Evolutionary conservation across 495 filamentous ascomycete genomes (phyloP), one percentile per base, ranked within the genome.

Genomic region (Penicillium verhagenii): DNA sequence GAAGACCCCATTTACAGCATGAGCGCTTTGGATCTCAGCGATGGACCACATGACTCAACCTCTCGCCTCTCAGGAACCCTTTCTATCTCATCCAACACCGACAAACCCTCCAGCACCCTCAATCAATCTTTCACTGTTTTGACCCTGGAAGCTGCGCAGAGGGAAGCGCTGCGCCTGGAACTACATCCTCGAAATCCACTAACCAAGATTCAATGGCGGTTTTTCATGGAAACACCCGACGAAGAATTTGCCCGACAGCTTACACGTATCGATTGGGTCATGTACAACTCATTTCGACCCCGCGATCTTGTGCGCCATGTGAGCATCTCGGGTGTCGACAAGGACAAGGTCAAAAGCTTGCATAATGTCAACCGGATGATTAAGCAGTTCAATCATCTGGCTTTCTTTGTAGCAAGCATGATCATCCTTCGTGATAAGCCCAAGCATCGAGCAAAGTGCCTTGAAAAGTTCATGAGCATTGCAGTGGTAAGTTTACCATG

Each of bases 231-330:
- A 24, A 82, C 83, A 23, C 75, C 84, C 5, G 86, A 94, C 25
- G 89, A 92, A 37, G 82, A 89, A 44, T 89, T 97, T 57, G 94
- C 95, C 6, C 84, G 85, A 45, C 94, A 98, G 68, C 79, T 98
- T 64, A 97, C 94, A 6, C 83, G 94, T 49, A 92, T 97, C 38
- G 94, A 97, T 73, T 97, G 93, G 94, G 82, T 91, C 64, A 92
- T 96, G 84, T 96, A 96, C 71, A 92, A 87, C 59, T 88, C 91
- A n/a, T 95, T 97, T 66, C 86, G 89, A n/a, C 88, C 92, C 39
- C 88, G 94, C 44, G 95, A 98, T 71, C 80, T 97, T 5, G 88
- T 97, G 45, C 87, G 95, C 2, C 88, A 96, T 69, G 91, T 96
- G 56, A 91, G 85, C 61, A 74, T 96, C 43, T 81, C 86, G 4